Percentiles rank a stretch among this genome's conserved stretches.
phyloP scores from a whole-genome alignment of 257 asterid genomes.

The Scutellaria galericulata region DNA sequence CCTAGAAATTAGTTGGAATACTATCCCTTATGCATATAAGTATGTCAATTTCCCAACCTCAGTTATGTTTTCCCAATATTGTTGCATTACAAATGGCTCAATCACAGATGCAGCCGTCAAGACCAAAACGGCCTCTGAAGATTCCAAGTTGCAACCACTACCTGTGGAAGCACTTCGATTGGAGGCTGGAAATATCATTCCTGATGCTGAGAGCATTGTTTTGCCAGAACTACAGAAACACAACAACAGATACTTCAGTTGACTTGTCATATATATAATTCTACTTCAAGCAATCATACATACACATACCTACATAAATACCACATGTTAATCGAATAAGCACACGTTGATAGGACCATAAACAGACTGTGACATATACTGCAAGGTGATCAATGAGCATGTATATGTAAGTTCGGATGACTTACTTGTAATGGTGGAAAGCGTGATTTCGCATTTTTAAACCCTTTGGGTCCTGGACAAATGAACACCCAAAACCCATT shows the following conservation, averaged over 20 bases:
- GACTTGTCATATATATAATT: not conserved
- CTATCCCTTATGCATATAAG: constrained; percentile 5
- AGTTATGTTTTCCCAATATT: constrained; percentile 43
- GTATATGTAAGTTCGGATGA: not conserved
- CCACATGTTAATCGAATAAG: not conserved
- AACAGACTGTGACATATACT: not conserved
- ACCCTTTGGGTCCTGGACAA: constrained; percentile 92
- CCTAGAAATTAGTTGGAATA: constrained; percentile 19
- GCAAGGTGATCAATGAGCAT: not conserved
- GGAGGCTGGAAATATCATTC: constrained; percentile 74
- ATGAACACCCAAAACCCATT: constrained; percentile 19
- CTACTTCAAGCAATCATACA: not conserved
- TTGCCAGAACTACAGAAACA: constrained; percentile 70
- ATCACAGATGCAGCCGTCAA: constrained; percentile 88
- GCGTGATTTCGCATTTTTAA: constrained; percentile 94
- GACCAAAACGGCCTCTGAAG: constrained; percentile 52
- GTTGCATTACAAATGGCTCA: constrained; percentile 72
- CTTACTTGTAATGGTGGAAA: constrained; percentile 89
- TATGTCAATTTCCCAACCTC: constrained; percentile 51
- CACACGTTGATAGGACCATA: constrained; percentile 7
- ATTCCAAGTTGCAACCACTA: constrained; percentile 28
- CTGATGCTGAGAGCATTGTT: constrained; percentile 94
- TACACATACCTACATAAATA: not conserved
- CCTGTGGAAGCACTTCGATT: constrained; percentile 36
- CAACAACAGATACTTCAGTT: constrained; percentile 25